Conservation (phyloP, 208 protist species). For the Leishmania arabica region DNA sequence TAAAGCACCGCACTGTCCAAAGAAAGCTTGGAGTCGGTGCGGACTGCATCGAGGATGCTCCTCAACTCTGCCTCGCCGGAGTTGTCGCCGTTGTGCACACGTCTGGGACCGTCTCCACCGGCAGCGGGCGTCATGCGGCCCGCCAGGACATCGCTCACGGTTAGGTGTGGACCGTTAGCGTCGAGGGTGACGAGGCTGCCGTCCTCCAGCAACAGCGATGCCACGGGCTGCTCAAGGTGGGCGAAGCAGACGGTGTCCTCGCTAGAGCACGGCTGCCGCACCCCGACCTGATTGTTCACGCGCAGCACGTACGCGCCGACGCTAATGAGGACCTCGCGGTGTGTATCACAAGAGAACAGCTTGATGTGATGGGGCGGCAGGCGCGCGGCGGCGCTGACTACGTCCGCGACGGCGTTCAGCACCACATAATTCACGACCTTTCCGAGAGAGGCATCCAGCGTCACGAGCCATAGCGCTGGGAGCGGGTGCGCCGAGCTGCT, state of each 20-base stretch:
- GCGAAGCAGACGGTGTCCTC: constrained; percentile 63
- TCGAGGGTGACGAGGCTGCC: constrained; percentile 63
- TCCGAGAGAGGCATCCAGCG: constrained; percentile 50
- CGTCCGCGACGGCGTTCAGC: constrained; percentile 58
- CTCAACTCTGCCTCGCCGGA: constrained; percentile 23
- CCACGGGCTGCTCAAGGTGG: constrained; percentile 33
- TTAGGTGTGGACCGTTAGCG: constrained; percentile 46
- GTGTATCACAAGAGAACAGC: constrained; percentile 50
- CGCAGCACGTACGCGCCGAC: constrained; percentile 65
- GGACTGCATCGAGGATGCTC: constrained; percentile 39
- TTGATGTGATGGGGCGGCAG: constrained; percentile 61
- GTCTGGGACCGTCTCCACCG: background rate
- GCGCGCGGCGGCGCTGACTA: constrained; percentile 40
- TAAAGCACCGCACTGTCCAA: constrained; percentile 70
- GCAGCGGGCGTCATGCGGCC: background rate
- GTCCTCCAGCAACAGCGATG: constrained; percentile 44
- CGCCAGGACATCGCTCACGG: constrained; percentile 29
- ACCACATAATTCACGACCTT: constrained; percentile 55
- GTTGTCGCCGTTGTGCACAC: constrained; percentile 16
- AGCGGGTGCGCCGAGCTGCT: constrained; percentile 33
- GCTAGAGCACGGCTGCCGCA: constrained; percentile 69
- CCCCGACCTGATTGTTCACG: constrained; percentile 76
- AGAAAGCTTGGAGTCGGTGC: constrained; percentile 46
- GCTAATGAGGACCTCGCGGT: constrained; percentile 50
- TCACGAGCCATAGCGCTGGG: constrained; percentile 61